Evolutionary conservation across 1,284 basidiomycete genomes (phyloP), one percentile per base, ranked within the genome.

Genomic region (Cryptococcus hybrid): DNA sequence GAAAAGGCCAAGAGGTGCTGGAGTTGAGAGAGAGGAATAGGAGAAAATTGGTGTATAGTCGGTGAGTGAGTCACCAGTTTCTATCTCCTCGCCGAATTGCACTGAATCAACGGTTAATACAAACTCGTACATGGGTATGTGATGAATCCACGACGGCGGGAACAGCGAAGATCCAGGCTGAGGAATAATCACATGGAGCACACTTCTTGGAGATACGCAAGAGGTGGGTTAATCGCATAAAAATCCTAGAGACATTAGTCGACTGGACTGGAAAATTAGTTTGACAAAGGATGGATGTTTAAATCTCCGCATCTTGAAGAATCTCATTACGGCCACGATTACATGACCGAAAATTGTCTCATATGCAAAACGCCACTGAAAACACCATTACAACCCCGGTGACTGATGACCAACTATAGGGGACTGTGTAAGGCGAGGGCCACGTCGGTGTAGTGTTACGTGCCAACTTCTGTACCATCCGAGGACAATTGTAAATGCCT

Each of bases 11-110:
- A 44, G 88, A 90, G 15, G 79, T 95, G 60, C 88, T 95, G 74
- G 95, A 92, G 48, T 96, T 91, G 90, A 82, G 93, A 62, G 94
- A 97, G 75, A 91, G 89, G 82, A 89, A 94, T 72, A 83, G 92
- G 67, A 85, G 90, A 76, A 90, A 90, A 87, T 81, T 96, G 64
- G 94, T 94, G 45, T 96, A 97, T 78, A 95, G 92, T 57, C 89
- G 96, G 83, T 78, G 77, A 62, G 78, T 77, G 81, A 18, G 18
- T 95, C 77, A 80, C 89, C 35, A 7, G 5, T 24, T 15, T 34
- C 57, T 90, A 24, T 3, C 37, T 15, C n/a, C 12, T 36, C 13
- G 7, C 38, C 48, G 24, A 35, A 12, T 36, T 6, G 37, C 5
- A 15, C 13, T 18, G 30, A 9, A 9, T 35, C 8, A 5, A 5